Conservation (phyloP, 2,329 filamentous ascomycete genomes). For the Pochonia chlamydosporia region DNA sequence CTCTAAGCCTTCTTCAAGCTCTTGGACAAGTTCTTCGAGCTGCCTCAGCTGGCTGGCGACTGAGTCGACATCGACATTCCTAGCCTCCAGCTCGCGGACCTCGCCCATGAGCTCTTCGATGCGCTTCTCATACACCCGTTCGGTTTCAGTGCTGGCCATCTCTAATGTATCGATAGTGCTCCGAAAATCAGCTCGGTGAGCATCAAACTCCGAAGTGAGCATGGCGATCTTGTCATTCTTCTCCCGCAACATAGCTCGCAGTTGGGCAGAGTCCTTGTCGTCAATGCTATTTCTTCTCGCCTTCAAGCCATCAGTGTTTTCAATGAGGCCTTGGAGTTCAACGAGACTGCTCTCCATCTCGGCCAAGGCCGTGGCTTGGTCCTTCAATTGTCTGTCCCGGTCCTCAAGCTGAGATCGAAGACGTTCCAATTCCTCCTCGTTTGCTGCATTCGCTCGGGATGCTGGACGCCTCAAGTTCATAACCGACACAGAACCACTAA, state of each 20-base stretch:
- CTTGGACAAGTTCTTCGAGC: constrained; percentile 90
- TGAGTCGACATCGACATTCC: constrained; percentile 82
- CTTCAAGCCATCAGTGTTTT: constrained; percentile 39
- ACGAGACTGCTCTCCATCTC: constrained; percentile 87
- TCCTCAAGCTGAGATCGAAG: constrained; percentile 73
- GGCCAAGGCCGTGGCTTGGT: constrained; percentile 72
- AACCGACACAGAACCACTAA: constrained; percentile 48
- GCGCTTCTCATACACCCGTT: constrained; percentile 91
- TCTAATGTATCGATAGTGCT: constrained; percentile 96
- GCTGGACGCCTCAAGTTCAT: constrained; percentile 48
- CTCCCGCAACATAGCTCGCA: constrained; percentile 79
- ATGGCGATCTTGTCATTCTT: constrained; percentile 96
- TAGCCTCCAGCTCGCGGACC: constrained; percentile 73
- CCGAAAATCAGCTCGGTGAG: constrained; percentile 89
- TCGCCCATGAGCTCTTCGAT: constrained; percentile 82
- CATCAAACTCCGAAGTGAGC: constrained; percentile 90
- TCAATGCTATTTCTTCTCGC: constrained; percentile 45
- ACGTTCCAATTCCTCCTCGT: constrained; percentile 68
- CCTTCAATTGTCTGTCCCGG: constrained; percentile 79
- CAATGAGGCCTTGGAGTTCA: constrained; percentile 70
- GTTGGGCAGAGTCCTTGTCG: constrained; percentile 67
- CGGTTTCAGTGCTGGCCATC: constrained; percentile 90
- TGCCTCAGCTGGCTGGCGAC: constrained; percentile 91
- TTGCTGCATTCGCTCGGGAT: constrained; percentile 45
- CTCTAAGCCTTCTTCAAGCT: constrained; percentile 93